phyloP scores from a whole-genome alignment of 2,329 filamentous ascomycete species.

The Fusarium sp. region DNA sequence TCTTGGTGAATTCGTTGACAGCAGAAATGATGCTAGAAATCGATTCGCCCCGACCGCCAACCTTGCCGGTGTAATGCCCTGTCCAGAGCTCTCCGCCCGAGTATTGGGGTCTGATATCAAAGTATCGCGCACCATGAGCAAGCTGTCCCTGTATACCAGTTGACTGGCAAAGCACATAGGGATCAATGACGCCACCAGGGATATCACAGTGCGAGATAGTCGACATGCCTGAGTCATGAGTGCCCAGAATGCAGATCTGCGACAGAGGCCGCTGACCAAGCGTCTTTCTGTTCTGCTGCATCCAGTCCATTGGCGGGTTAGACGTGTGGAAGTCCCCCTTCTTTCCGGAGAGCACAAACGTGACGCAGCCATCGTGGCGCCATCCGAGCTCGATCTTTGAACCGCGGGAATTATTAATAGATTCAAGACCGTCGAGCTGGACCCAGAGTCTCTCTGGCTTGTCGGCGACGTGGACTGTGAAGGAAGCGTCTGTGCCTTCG shows the following conservation, averaged over 20 bases:
- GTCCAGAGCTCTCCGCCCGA: constrained; percentile 17
- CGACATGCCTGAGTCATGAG: constrained; percentile 24
- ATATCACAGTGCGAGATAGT: constrained; percentile 10
- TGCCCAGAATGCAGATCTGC: constrained; percentile 13
- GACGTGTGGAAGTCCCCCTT: not conserved
- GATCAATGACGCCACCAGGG: not conserved
- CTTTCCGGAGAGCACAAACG: constrained; percentile 9
- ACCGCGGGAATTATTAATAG: not conserved
- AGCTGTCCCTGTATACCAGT: constrained; percentile 6
- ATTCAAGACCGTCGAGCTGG: not conserved
- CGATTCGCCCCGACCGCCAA: constrained; percentile 12
- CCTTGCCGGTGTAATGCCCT: constrained; percentile 5
- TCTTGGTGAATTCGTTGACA: constrained; percentile 10
- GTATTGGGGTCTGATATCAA: constrained; percentile 15
- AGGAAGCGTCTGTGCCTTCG: constrained; percentile 8
- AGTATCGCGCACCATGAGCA: not conserved
- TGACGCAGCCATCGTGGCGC: constrained; percentile 19
- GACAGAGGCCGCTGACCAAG: constrained; percentile 6
- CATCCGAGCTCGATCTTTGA: constrained; percentile 19
- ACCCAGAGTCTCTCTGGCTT: constrained; percentile 17
- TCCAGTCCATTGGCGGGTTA: constrained; percentile 16
- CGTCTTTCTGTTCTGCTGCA: constrained; percentile 11
- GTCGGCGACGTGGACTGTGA: constrained; percentile 20
- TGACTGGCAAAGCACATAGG: constrained; percentile 17
- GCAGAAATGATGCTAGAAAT: constrained; percentile 2